Conservation (phyloP, 2,329 filamentous ascomycete species). For the Alternaria triticimaculans region DNA sequence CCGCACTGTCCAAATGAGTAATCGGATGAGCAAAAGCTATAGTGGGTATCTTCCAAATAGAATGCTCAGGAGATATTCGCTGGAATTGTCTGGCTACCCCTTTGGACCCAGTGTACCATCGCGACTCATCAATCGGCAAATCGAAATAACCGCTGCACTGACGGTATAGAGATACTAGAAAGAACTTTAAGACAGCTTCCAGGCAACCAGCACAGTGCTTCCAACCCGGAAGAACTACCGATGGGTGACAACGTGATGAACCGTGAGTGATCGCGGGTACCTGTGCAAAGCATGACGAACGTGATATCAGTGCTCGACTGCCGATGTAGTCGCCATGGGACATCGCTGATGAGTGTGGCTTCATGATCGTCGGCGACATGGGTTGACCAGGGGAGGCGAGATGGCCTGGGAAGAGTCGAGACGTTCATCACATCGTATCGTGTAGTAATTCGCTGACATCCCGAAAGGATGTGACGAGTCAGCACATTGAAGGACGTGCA, state of each 20-base stretch:
- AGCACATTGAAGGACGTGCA: conserved; percentile 4
- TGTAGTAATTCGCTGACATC: neutral
- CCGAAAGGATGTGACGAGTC: neutral
- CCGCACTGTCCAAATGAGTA: neutral
- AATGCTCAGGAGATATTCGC: neutral
- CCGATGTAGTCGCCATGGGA: neutral
- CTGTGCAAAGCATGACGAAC: neutral
- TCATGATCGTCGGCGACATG: neutral
- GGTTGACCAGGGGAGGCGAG: neutral
- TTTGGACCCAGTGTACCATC: neutral
- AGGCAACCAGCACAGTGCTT: neutral
- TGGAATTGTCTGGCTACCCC: neutral
- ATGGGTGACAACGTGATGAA: neutral
- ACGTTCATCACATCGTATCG: neutral
- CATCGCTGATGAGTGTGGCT: neutral
- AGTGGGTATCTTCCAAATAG: neutral
- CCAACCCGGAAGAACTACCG: neutral
- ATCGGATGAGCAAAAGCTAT: neutral
- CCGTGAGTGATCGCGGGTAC: neutral
- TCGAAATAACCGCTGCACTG: neutral
- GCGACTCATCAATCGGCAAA: neutral
- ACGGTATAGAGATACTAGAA: neutral
- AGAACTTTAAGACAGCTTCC: neutral
- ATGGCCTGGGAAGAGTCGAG: neutral
- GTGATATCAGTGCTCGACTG: neutral